phyloP scores from a whole-genome alignment of 306 rosid genomes.

The Sechiopsis laciniata region DNA sequence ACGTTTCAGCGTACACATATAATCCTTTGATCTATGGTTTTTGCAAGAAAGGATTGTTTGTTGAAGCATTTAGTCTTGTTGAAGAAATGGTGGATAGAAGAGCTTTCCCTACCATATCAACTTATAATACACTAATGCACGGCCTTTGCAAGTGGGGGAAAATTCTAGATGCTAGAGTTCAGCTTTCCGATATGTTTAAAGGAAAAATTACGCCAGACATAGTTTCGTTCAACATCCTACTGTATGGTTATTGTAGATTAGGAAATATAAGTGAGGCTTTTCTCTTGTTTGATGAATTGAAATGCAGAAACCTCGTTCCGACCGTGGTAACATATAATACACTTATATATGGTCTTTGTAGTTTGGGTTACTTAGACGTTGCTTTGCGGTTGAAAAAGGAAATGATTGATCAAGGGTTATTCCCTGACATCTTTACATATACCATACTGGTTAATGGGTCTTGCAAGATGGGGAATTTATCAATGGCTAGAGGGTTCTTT shows the following conservation, averaged over 20 bases:
- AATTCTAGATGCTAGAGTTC: slow-evolving; percentile 48
- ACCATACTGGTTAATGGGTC: slow-evolving; percentile 65
- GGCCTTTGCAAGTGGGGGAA: slow-evolving; percentile 58
- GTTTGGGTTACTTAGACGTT: slow-evolving; percentile 56
- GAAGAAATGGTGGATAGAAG: slow-evolving; percentile 52
- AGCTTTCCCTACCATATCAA: slow-evolving; percentile 42
- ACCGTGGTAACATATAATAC: slow-evolving; percentile 60
- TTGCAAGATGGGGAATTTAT: slow-evolving; percentile 47
- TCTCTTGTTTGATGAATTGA: slow-evolving; percentile 48
- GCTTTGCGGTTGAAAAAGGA: slow-evolving; percentile 50
- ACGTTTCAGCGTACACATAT: slow-evolving; percentile 51
- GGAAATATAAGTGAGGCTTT: slow-evolving; percentile 51
- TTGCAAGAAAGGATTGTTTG: slow-evolving; percentile 44
- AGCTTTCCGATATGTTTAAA: slow-evolving; percentile 37
- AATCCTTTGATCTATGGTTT: slow-evolving; percentile 57
- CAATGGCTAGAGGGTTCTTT: slow-evolving; percentile 54
- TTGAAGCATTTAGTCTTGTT: slow-evolving; percentile 39
- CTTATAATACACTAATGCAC: slow-evolving; percentile 56
- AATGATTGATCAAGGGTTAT: slow-evolving; percentile 48
- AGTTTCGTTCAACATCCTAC: slow-evolving; percentile 54
- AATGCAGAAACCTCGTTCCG: slow-evolving; percentile 37
- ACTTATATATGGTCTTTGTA: slow-evolving; percentile 64
- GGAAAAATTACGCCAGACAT: slow-evolving; percentile 50
- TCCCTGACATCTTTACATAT: slow-evolving; percentile 60
- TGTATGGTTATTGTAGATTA: slow-evolving; percentile 55